Evolutionary conservation across 2,329 filamentous ascomycete species (phyloP).

Genomic region (Conoideocrella luteorostrata): DNA sequence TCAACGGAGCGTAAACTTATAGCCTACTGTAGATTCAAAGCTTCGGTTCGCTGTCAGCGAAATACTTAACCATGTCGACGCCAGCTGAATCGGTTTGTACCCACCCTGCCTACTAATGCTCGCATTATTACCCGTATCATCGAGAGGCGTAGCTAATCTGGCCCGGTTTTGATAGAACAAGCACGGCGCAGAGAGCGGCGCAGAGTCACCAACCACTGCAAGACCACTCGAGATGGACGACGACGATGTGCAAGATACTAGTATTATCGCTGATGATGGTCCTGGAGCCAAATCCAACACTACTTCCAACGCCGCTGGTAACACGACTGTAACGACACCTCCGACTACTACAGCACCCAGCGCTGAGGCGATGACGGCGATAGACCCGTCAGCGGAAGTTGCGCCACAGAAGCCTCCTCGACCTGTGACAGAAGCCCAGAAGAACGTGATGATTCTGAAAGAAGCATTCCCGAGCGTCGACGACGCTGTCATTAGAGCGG

Average conservation of each 20-base stretch:
- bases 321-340: constrained; percentile 9
- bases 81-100: constrained; percentile 37
- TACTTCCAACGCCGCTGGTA: neutral
- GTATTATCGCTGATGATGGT: constrained; percentile 38
- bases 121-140: neutral
- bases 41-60: neutral
- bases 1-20: neutral
- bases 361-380: constrained; percentile 21
- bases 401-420: constrained; percentile 79
- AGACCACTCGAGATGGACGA: constrained; percentile 63
- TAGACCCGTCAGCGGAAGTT: constrained; percentile 18
- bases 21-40: neutral
- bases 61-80: constrained; percentile 31
- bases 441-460: constrained; percentile 80
- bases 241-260: constrained; percentile 60
- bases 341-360: constrained; percentile 20
- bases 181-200: constrained; percentile 32
- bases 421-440: constrained; percentile 72
- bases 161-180: constrained; percentile 33
- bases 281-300: constrained; percentile 15
- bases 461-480: constrained; percentile 92
- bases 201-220: constrained; percentile 61
- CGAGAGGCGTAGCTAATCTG: constrained; percentile 17
- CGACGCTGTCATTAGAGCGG: constrained; percentile 71
- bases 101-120: no score